Evolutionary conservation across 176 grass and related monocot species (phyloP).

Genomic region (barley (Hordeum vulgare)): DNA sequence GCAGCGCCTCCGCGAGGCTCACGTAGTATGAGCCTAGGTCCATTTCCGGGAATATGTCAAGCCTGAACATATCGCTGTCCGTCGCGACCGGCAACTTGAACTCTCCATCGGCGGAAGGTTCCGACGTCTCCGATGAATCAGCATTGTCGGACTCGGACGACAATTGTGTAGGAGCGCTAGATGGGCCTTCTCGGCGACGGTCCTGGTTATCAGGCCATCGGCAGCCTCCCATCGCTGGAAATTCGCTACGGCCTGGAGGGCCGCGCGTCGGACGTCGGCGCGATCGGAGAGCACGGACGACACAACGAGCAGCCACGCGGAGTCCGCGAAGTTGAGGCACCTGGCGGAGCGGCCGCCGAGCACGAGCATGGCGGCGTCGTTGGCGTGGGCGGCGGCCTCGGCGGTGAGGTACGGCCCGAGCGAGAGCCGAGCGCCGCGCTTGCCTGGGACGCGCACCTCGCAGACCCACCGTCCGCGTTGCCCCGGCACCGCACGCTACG

Average conservation of each 20-base stretch:
- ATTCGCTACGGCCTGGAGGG: no score
- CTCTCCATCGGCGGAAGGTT: neutral
- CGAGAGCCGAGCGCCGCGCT: constrained; percentile 56
- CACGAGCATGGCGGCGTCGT: constrained; percentile 54
- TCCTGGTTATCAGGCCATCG: no score
- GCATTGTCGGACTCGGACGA: neutral
- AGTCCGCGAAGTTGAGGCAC: constrained; percentile 60
- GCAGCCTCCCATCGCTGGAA: no score
- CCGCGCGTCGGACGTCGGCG: no score
- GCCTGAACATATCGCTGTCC: constrained; percentile 10
- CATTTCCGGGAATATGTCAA: constrained; percentile 24
- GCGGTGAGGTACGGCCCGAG: constrained; percentile 61
- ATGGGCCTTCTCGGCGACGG: neutral
- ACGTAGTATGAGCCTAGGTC: no score
- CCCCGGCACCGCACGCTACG: constrained; percentile 56
- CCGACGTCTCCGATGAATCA: neutral
- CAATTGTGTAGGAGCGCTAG: neutral
- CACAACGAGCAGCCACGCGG: constrained; percentile 40
- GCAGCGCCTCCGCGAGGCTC: constrained; percentile 43
- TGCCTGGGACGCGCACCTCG: constrained; percentile 62
- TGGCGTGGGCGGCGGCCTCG: constrained; percentile 55
- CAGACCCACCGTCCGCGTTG: constrained; percentile 57
- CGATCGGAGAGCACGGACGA: constrained; percentile 18
- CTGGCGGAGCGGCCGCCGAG: constrained; percentile 12
- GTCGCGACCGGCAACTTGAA: neutral